Base-by-base conservation (phyloP, 495 filamentous ascomycete species). In the Neurospora discreta region DNA sequence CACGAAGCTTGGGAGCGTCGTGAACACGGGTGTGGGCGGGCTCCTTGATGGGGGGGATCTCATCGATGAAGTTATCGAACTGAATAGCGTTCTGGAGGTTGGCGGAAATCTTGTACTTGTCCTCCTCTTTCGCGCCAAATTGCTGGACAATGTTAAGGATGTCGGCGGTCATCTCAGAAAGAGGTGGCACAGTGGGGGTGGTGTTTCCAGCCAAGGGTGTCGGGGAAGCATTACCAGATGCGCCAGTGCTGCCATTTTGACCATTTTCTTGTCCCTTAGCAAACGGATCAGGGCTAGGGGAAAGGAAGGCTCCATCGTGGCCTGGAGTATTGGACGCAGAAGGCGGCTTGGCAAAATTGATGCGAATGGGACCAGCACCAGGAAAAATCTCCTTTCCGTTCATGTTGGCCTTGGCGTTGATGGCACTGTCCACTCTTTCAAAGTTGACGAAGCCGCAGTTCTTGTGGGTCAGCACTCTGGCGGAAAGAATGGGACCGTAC, bases 401-500 rank as follows among this genome's bases (percentile, higher is more conserved):
- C 79, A 97, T 90, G 77, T 89, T 84, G 23, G 88, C 89, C 77
- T 92, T 96, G 5, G 95, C 96, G 70, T 92, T 88, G 39, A 97
- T 91, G 67, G 95, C 96, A 77, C 92, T 96, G 40, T 97, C 92
- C 33, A 94, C 80, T 74, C 87, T 89, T 82, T 98, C 93, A 75
- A 97, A 99, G 80, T 99, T 99, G 78, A 99, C 94, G 76, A 99
- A 99, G 7, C 95, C 95, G 80, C 95, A 99, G 78, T 97, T 98
- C 88, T 99, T 99, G 84, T 99, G 95, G 15, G 95, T 97, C 74
- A 99, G 85, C 16, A 99, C 96, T 72, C 95, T 87, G 42, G 93
- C 94, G 18, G 95, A 97, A 75, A 94, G 89, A 76, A 99, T 97
- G 30, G 91, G 90, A 18, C 95, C 95, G 75, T 95, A 96, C 60